These are phyloP conservation scores for Clavariopsis aquatica DNA, from an alignment of 495 filamentous ascomycete genomes.

Conservation along the genomic window DNA sequence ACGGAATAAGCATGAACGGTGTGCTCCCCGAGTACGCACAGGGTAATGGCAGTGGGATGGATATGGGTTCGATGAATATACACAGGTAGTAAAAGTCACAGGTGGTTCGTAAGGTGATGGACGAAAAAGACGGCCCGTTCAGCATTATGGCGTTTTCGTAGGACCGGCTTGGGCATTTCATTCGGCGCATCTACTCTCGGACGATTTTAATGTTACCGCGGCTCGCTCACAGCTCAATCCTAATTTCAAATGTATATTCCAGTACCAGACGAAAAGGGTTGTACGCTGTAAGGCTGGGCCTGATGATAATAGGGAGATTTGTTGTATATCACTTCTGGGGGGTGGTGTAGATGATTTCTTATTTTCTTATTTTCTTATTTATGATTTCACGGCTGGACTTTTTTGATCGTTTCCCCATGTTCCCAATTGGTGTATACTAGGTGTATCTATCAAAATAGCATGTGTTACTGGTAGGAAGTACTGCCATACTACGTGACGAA, in stretches of 20 bases:
- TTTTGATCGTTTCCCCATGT: too few species aligned
- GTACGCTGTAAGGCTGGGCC: not conserved
- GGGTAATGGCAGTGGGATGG: constrained; percentile 18
- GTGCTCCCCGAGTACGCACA: constrained; percentile 31
- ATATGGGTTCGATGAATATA: constrained; percentile 24
- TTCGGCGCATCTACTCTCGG: not conserved
- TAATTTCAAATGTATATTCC: constrained; percentile 4
- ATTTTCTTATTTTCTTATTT: not conserved
- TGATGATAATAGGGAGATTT: not conserved
- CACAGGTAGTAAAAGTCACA: not conserved
- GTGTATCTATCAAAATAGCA: too few species aligned
- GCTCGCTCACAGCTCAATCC: not conserved
- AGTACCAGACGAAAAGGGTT: not conserved
- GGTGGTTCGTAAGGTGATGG: not conserved
- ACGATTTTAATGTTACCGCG: not conserved
- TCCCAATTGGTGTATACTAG: too few species aligned
- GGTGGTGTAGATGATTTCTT: not conserved
- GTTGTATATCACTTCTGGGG: not conserved
- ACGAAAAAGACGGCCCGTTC: not conserved
- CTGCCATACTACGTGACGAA: too few species aligned
- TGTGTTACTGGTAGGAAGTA: too few species aligned
- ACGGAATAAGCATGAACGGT: constrained; percentile 39
- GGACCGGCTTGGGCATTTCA: not conserved
- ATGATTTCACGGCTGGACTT: not conserved
- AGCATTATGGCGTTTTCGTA: not conserved